Percentiles rank a stretch among this genome's conserved stretches.
phyloP scores from a whole-genome alignment of 345 rosid species.

The Boechera divaricarpa region DNA sequence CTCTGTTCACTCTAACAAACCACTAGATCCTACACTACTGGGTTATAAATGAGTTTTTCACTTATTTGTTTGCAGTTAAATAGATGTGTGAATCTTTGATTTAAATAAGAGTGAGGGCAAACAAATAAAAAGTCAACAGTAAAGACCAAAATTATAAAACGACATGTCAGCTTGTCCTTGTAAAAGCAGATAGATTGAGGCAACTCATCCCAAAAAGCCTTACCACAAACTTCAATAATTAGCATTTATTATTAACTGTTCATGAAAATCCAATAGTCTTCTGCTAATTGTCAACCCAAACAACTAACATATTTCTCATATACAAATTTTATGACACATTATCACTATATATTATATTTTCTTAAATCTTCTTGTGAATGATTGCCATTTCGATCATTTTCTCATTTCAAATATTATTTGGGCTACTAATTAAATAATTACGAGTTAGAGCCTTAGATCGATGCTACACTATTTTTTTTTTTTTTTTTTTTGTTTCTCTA shows the following conservation, averaged over 20 bases:
- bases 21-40: not conserved
- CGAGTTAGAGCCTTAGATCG: not conserved
- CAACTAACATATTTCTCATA: not conserved
- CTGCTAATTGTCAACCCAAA: slow-evolving; percentile 6
- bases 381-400: not conserved
- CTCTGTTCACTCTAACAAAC: not conserved
- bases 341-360: not conserved
- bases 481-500: not conserved
- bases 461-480: not conserved
- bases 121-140: slow-evolving; percentile 41
- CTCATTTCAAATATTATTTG: not conserved
- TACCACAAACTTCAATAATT: slow-evolving; percentile 43
- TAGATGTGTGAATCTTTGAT: not conserved
- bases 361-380: no score
- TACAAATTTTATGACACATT: not conserved
- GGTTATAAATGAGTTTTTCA: not conserved
- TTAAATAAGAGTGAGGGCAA: not conserved
- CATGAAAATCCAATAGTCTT: slow-evolving; percentile 32
- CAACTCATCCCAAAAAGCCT: slow-evolving; percentile 40
- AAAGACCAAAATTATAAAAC: slow-evolving; percentile 38
- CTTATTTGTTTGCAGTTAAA: not conserved
- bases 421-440: not conserved
- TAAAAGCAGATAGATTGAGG: slow-evolving; percentile 40
- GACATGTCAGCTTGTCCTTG: slow-evolving; percentile 43
- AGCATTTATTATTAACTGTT: slow-evolving; percentile 40